phyloP scores from a whole-genome alignment of 208 protist species.

The Acanthamoeba culbertsoni region DNA sequence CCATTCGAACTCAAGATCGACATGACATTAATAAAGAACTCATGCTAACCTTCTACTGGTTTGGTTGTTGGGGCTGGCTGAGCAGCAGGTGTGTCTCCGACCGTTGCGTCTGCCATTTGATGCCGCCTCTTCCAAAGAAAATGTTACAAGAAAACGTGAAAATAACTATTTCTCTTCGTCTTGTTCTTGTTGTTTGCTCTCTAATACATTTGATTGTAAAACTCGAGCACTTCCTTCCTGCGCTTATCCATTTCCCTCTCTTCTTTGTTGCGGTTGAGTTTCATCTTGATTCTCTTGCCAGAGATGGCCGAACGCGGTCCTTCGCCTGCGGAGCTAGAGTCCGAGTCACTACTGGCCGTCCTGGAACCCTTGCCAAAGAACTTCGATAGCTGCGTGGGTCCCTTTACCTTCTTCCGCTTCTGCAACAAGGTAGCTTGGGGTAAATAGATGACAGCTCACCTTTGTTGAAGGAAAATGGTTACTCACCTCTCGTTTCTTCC shows the following conservation, averaged over 20 bases:
- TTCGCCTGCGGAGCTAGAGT: background rate
- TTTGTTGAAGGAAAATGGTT: no score
- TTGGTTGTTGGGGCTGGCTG: no score
- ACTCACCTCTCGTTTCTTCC: background rate
- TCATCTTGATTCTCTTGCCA: constrained; percentile 58
- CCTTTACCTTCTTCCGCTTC: constrained; percentile 51
- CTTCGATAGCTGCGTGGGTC: constrained; percentile 53
- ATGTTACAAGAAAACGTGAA: no score
- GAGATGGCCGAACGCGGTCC: constrained; percentile 51
- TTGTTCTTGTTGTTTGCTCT: background rate
- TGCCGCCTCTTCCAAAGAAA: no score
- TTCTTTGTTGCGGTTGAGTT: constrained; percentile 1
- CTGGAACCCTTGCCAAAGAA: constrained; percentile 25
- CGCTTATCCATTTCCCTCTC: constrained; percentile 24
- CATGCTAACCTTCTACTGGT: no score
- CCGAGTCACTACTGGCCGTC: background rate
- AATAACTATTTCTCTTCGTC: background rate
- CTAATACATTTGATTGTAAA: constrained; percentile 58
- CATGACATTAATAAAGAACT: no score
- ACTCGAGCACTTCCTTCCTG: background rate
- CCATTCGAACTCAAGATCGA: no score
- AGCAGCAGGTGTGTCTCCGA: no score
- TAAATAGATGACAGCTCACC: background rate
- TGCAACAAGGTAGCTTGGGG: background rate
- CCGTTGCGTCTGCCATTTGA: no score